Base-by-base conservation (phyloP, 2,329 filamentous ascomycete species). In the Ophiostoma populinum region DNA sequence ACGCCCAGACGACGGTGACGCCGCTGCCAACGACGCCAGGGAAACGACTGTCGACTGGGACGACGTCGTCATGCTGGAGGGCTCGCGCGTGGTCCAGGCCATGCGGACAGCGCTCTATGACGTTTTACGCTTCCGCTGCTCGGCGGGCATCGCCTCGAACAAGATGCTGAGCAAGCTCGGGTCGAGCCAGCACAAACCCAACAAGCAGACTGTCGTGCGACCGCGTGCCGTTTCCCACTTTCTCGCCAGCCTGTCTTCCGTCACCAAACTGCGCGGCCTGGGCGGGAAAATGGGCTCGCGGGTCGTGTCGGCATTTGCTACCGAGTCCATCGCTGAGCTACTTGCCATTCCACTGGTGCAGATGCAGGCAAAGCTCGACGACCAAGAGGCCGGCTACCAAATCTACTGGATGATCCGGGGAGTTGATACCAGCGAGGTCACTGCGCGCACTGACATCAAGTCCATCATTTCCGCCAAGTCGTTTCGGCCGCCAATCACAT, bases 401-500 rank as follows among this genome's bases (percentile, higher is more conserved):
- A 62, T 95, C 9, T 78, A 92, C 55, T 73, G 78, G 36, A 79
- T 77, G 9, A 77, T 95, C 35, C 73, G 90, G 9, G 90, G 90
- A 2, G 72, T 86, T 41, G 90, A 98, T 52, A 61, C 63, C 33
- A 90, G 79, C 47, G 86, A 94, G 54, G 83, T 98, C 44, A 94
- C 83, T 49, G 70, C 83, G 19, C 67, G 87, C 34, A 93, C 85
- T 2, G 81, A 90, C 49, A 93, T 94, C 59, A 94, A 95, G 53
- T 90, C 80, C 12, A 95, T 98, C 86, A 63, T 95, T 11, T 94
- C 85, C 2, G 86, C 90, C 15, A 98, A 98, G 52, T 92, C 85
- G 0, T 98, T 98, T 49, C 68, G 81, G 18, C 90, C 90, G 0
- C 73, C 67, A 37, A 87, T 95, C 50, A 80, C 74, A 45, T 77